These are phyloP conservation scores for Phytopythium vexans DNA, from an alignment of 352 stramenopile genomes.

Conservation along the genomic window DNA sequence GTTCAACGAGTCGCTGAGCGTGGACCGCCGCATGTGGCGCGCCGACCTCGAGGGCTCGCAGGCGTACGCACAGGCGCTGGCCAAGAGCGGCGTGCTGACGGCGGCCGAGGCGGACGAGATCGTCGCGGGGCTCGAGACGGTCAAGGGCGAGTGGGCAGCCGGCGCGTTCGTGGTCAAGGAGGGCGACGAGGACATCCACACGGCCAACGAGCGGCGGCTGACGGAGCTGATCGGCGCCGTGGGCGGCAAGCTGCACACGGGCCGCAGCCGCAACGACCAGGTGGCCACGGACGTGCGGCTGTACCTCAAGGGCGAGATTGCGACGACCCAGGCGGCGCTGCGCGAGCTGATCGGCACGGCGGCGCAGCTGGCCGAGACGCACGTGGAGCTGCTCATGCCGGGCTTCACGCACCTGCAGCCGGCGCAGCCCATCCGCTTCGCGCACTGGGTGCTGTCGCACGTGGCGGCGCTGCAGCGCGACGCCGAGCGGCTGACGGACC, in stretches of 20 bases:
- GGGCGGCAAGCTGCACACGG: conserved; percentile 97
- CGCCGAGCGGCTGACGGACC: conserved; percentile 90
- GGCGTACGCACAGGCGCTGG: conserved; percentile 92
- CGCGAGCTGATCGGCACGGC: conserved; percentile 91
- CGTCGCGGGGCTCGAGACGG: conserved; percentile 80
- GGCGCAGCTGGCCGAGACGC: conserved; percentile 83
- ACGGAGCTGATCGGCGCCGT: conserved; percentile 96
- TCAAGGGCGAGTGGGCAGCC: conserved; percentile 87
- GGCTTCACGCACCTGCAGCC: conserved; percentile 99
- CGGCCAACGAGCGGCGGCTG: conserved; percentile 97
- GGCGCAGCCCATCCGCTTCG: conserved; percentile 97
- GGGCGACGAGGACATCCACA: conserved; percentile 99
- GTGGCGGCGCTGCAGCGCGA: conserved; percentile 92
- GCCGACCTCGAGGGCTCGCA: conserved; percentile 96
- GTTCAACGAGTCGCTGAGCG: conserved; percentile 98
- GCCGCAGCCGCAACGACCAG: conserved; percentile 96
- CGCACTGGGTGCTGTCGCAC: conserved; percentile 98
- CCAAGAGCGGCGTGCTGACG: conserved; percentile 92
- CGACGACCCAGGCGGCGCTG: conserved; percentile 64
- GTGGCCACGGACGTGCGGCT: conserved; percentile 97
- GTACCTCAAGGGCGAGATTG: conserved; percentile 87
- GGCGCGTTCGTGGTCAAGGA: conserved; percentile 86
- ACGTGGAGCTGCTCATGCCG: conserved; percentile 97
- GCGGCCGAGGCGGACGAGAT: conserved; percentile 85
- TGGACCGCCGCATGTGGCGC: conserved; percentile 97